Base-by-base conservation (phyloP, 2,329 filamentous ascomycete species). In the Fusarium pseudoanthophilum region DNA sequence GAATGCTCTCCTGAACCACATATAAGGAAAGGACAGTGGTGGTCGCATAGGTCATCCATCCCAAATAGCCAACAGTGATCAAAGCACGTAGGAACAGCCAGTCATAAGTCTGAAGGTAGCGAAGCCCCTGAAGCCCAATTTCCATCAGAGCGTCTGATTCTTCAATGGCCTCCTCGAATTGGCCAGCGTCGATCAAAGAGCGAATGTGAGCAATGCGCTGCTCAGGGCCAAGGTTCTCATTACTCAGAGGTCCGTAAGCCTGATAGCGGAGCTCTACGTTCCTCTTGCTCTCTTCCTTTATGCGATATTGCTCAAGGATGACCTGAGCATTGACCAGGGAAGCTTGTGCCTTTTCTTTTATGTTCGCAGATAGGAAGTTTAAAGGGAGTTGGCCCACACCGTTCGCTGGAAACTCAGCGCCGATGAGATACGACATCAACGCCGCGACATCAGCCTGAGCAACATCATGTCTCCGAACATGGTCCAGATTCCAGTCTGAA, bases 41-140 rank as follows among this genome's bases (percentile, higher is more conserved):
- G 57, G 97, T 85, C 4, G 95, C 94, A 82, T 95, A 99, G 2
- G 93, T 92, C 79, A 98, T 97, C 95, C 95, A 99, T 26, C 96
- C 96, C 13, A 98, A 84, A 78, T 98, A 99, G 24, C 96, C 96
- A 18, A 93, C 80, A 4, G 96, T 98, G 67, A 99, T 92, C 56
- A 99, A 87, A 4, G 94, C 92, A 68, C 96, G 89, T 40, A 99
- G 85, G 83, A 99, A 99, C 5, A 99, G 87, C 96, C 96, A 99
- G 84, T 99, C 96, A 78, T 99, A 99, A 0, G 95, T 99, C 82
- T 99, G 96, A 32, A 99, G 87, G 80, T 99, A 99, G 57, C 96
- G 90, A 68, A 99, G 85, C 13, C 96, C 96, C 69, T 94, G 89
- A 2, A 99, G 87, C 4, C 91, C 92, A 57, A 93, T 84, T 67